Conservation (phyloP, 371 early-diverging fungal species). For the Coemansia sp. region DNA sequence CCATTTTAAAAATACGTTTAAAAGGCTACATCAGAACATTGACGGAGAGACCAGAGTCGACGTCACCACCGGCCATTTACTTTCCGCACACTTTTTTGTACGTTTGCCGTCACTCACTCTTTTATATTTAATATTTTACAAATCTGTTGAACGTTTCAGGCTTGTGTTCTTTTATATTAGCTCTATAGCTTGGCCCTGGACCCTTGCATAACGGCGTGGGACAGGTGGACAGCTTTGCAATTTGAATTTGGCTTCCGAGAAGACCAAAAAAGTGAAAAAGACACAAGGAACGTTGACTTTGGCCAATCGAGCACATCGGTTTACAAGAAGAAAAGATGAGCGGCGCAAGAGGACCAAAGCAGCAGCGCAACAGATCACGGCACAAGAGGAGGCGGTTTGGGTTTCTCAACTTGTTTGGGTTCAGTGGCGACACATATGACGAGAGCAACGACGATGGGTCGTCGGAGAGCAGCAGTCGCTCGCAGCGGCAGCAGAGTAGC, state of each 20-base stretch:
- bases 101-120: not conserved
- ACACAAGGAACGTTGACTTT: not conserved
- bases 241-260: not conserved
- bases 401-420: conserved; percentile 44
- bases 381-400: conserved; percentile 35
- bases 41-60: no score
- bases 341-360: conserved; percentile 2
- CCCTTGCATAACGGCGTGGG: not conserved
- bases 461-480: conserved; percentile 2
- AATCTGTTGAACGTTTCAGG: not conserved
- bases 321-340: not conserved
- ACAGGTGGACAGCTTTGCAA: not conserved
- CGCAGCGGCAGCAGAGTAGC: not conserved
- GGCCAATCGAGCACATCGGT: not conserved
- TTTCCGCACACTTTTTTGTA: not conserved
- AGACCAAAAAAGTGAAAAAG: not conserved
- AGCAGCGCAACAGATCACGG: conserved; percentile 15
- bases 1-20: no score
- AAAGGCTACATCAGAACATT: no score
- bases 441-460: not conserved
- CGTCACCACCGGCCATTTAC: no score
- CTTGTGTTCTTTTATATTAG: not conserved
- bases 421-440: conserved; percentile 19
- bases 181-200: not conserved
- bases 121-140: not conserved